Conservation (phyloP, 2,329 filamentous ascomycete genomes). For the Sporothrix pallida region DNA sequence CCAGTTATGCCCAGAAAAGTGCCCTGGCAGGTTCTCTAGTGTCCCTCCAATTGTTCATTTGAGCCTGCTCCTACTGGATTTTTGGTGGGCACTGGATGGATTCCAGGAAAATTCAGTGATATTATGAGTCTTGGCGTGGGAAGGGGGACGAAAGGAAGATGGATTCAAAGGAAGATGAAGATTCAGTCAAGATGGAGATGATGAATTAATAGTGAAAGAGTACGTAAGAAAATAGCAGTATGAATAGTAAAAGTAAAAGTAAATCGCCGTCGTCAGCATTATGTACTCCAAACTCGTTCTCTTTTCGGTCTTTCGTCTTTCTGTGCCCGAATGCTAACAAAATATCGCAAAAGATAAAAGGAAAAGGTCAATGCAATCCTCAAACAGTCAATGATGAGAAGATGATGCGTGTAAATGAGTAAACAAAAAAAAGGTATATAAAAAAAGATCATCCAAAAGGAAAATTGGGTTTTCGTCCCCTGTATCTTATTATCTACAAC, state of each 20-base stretch:
- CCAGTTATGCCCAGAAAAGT: neutral
- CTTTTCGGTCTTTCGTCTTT: neutral
- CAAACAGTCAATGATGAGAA: neutral
- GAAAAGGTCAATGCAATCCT: neutral
- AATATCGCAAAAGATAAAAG: conserved; percentile 8
- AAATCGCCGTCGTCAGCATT: neutral
- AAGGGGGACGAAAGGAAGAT: neutral
- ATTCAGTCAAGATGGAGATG: neutral
- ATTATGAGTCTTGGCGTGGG: conserved; percentile 14
- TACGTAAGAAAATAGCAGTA: neutral
- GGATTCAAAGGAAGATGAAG: neutral
- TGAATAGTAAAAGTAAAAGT: neutral
- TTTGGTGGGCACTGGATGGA: neutral
- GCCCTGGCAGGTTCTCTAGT: neutral
- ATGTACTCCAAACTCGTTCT: conserved; percentile 16
- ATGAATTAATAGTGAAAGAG: neutral
- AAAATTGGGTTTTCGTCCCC: conserved; percentile 8
- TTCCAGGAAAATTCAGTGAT: neutral
- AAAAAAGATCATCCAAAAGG: conserved; percentile 26
- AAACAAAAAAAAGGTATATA: conserved; percentile 24
- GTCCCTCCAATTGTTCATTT: no score
- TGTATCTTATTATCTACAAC: conserved; percentile 20
- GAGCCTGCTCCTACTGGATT: neutral
- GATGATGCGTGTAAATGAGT: neutral
- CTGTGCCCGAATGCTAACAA: conserved; percentile 7